Evolutionary conservation across 257 asterid species (phyloP).

Genomic region (Knoxia roxburghii): DNA sequence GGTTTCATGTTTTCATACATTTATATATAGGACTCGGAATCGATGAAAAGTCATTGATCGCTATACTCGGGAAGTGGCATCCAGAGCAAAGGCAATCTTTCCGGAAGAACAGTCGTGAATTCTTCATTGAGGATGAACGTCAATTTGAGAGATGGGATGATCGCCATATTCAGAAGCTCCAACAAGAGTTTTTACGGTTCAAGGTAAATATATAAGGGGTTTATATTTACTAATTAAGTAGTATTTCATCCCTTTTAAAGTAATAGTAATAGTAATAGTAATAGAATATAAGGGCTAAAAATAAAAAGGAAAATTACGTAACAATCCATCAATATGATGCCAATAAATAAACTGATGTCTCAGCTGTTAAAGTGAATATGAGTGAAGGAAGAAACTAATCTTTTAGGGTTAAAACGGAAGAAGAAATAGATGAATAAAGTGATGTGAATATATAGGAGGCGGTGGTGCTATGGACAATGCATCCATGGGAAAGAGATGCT

Average conservation of each 20-base stretch:
- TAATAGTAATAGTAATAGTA: too few species aligned
- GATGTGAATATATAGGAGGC: slow-evolving; percentile 40
- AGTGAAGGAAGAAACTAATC: too few species aligned
- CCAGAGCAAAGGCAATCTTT: slow-evolving; percentile 53
- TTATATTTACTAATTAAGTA: too few species aligned
- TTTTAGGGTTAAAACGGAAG: too few species aligned
- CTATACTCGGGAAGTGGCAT: slow-evolving; percentile 57
- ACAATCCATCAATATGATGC: too few species aligned
- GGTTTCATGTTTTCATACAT: background rate
- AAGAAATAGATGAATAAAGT: too few species aligned
- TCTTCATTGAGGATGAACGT: slow-evolving; percentile 72
- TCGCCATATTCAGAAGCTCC: slow-evolving; percentile 56
- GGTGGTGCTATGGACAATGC: slow-evolving; percentile 75
- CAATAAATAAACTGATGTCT: too few species aligned
- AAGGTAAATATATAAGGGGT: slow-evolving; percentile 49
- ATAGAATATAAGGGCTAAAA: too few species aligned
- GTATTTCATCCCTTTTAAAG: too few species aligned
- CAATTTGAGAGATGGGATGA: slow-evolving; percentile 74
- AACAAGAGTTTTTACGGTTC: slow-evolving; percentile 70
- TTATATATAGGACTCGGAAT: slow-evolving; percentile 68
- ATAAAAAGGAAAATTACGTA: too few species aligned
- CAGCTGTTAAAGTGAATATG: too few species aligned
- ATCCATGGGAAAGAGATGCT: slow-evolving; percentile 94
- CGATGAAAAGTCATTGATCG: slow-evolving; percentile 64
- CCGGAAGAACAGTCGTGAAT: slow-evolving; percentile 46